Base-by-base conservation (phyloP, 2,329 filamentous ascomycete species). In the Xylaria sp. region DNA sequence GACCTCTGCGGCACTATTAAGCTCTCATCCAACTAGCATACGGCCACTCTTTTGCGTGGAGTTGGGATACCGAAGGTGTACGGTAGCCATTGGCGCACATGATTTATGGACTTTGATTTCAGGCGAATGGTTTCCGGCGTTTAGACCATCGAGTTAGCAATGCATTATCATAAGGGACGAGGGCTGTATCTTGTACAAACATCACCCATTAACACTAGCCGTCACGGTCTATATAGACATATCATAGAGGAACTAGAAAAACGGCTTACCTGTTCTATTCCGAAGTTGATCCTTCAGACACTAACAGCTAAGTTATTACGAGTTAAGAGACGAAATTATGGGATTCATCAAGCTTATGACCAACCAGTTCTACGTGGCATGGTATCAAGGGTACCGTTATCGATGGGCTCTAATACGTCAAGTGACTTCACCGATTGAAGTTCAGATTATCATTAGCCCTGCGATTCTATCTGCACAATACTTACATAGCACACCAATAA, bases 1-100 rank as follows among this genome's bases (percentile, higher is more conserved):
- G 83, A 83, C 19, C 77, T 81, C 2, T 89, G 87, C 74, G 85
- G 85, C 1, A 82, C 78, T 70, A 83, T 89, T 78, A 88, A 88
- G 77, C 59, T 65, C 8, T 58, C 68, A 17, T 75, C 73, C 24
- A 70, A 69, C 34, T 72, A 67, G 57, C 47, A 34, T 53, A 27
- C 17, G 27, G 3, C n/a, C 9, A 50, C 17, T 30, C 17, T 39
- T 36, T 53, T 48, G 8, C 17, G 5, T 50, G 27, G 39, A 24
- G 19, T 19, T 6, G 1, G 45, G 27, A 66, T 66, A 58, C 42
- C 17, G 6, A 24, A 32, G 50, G n/a, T 27, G 9, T 61, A 48
- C 32, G 42, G 27, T 42, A 39, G 6, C 19, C 11, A 36, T 53
- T 11, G 30, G 30, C 42, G 27, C 27, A n/a, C 30, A n/a, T 12